Evolutionary conservation across 306 rosid species (phyloP).

Genomic region (Cicer cuneatum): DNA sequence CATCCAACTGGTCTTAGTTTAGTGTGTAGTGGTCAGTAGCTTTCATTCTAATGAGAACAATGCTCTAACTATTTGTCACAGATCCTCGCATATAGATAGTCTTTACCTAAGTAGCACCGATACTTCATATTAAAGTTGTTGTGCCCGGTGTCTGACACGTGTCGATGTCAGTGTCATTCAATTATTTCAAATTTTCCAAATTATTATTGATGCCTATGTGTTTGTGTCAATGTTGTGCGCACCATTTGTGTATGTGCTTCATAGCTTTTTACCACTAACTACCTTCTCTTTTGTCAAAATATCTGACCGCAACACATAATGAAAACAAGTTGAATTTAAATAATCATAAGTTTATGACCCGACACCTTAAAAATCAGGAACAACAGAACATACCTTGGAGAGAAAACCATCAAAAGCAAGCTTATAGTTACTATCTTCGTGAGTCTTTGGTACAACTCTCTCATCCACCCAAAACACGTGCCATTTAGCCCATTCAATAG

Average conservation of each 20-base stretch:
- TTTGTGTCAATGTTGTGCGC: background rate
- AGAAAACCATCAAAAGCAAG: conserved; percentile 90
- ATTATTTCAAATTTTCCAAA: background rate
- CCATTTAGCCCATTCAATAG: conserved; percentile 88
- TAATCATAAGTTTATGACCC: conserved; percentile 16
- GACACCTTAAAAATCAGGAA: conserved; percentile 15
- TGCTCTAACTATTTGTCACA: background rate
- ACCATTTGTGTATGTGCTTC: background rate
- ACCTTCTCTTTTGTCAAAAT: background rate
- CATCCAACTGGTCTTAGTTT: background rate
- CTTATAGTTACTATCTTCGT: conserved; percentile 91
- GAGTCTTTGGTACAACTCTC: conserved; percentile 91
- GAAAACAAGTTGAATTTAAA: conserved; percentile 23
- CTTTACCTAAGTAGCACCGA: background rate
- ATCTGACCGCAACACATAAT: background rate
- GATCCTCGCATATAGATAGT: conserved; percentile 11
- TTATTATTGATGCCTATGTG: background rate
- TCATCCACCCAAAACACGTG: conserved; percentile 94
- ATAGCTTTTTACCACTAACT: background rate
- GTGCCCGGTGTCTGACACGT: background rate
- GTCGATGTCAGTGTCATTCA: background rate
- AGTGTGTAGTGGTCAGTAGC: background rate
- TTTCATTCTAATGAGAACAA: background rate
- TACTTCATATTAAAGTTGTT: background rate
- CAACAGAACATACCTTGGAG: conserved; percentile 64